Percentiles rank a stretch among this genome's conserved stretches.
Conservation (phyloP, 2,329 filamentous ascomycete genomes). For the Amphichorda felina region DNA sequence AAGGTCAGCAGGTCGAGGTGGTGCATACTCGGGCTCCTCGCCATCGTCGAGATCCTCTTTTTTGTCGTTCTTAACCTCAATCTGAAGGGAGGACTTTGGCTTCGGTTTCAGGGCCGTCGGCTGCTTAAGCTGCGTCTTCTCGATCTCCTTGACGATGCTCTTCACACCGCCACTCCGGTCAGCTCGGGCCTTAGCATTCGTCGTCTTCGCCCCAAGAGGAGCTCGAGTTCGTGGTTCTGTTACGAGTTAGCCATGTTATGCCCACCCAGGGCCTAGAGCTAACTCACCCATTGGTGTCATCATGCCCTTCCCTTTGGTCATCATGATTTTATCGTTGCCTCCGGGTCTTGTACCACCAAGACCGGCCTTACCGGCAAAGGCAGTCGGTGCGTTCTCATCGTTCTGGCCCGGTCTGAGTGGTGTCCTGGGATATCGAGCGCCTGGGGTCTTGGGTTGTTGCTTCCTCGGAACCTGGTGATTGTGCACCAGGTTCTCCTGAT, state of each 20-base stretch:
- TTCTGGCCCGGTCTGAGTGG: constrained; percentile 67
- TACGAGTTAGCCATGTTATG: neutral
- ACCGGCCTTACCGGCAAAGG: constrained; percentile 25
- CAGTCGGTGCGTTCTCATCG: constrained; percentile 61
- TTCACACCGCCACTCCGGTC: constrained; percentile 57
- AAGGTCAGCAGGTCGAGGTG: constrained; percentile 50
- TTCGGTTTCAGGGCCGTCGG: constrained; percentile 48
- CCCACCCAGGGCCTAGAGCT: neutral
- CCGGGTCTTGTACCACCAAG: constrained; percentile 49
- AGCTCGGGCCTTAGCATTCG: constrained; percentile 73
- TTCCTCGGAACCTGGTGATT: constrained; percentile 64
- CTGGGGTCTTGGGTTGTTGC: constrained; percentile 73
- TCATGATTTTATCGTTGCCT: constrained; percentile 27
- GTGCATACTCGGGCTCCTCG: constrained; percentile 79
- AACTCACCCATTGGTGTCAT: constrained; percentile 68
- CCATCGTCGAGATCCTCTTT: constrained; percentile 19
- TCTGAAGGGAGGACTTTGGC: constrained; percentile 31
- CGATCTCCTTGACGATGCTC: constrained; percentile 42
- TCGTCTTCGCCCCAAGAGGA: constrained; percentile 87
- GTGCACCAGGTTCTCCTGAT: constrained; percentile 82
- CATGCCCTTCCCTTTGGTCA: constrained; percentile 38
- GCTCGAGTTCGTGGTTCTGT: constrained; percentile 35
- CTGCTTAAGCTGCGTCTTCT: constrained; percentile 50
- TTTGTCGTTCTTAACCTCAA: constrained; percentile 48
- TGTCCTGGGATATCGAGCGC: constrained; percentile 65